A percentile compares a stretch with the other conserved stretches of the same genome.
These are phyloP conservation scores for Seiridium cupressi DNA, from an alignment of 2,329 filamentous ascomycete genomes.

Conservation along the genomic window DNA sequence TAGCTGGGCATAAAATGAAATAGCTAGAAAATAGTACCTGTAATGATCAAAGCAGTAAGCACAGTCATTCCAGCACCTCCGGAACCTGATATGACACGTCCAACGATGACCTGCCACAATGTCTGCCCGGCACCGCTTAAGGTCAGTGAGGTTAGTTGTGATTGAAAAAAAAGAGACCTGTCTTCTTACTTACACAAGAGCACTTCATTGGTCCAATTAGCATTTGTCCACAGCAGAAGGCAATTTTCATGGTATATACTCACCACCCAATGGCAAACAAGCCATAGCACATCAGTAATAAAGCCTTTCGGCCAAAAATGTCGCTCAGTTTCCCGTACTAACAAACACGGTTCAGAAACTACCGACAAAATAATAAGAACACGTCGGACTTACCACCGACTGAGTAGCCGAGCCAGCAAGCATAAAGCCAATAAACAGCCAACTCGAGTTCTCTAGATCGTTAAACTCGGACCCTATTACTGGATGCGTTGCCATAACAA, in stretches of 20 bases:
- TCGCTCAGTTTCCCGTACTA: conserved; percentile 29
- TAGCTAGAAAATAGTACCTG: not conserved
- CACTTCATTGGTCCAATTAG: not conserved
- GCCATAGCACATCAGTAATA: conserved; percentile 24
- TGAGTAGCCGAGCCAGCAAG: conserved; percentile 51
- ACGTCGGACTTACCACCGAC: conserved; percentile 40
- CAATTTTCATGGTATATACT: not conserved
- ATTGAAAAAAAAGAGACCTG: not conserved
- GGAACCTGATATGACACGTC: conserved; percentile 6
- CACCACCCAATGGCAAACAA: conserved; percentile 25
- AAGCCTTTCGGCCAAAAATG: conserved; percentile 23
- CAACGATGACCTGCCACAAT: conserved; percentile 6
- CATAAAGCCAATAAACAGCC: conserved; percentile 53
- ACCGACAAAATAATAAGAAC: too few relatives aligned
- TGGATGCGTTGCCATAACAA: conserved; percentile 66
- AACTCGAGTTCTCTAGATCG: conserved; percentile 53
- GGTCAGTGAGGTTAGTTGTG: not conserved
- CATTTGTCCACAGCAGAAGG: not conserved
- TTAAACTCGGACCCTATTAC: conserved; percentile 61
- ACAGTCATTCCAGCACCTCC: conserved; percentile 5
- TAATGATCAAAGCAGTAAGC: not conserved
- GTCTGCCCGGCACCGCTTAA: not conserved
- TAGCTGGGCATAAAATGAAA: too few relatives aligned
- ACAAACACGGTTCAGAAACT: not conserved
- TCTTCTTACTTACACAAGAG: conserved; percentile 1